Percentiles rank a stretch among this genome's conserved stretches.
These are phyloP conservation scores for Gossypium schwendimanii DNA, from an alignment of 441 rosid genomes.

Conservation along the genomic window DNA sequence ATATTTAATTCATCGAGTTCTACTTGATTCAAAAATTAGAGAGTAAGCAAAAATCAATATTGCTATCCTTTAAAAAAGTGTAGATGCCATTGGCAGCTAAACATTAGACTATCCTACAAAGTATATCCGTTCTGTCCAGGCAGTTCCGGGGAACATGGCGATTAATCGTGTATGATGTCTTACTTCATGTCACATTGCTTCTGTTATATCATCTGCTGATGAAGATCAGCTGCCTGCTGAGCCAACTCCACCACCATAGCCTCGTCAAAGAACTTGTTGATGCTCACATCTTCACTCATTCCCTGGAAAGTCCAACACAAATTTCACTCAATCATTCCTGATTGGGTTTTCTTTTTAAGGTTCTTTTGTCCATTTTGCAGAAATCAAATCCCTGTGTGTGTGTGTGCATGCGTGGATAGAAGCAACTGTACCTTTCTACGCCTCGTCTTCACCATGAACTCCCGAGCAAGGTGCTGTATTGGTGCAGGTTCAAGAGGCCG, in stretches of 20 bases:
- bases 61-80: too few relatives aligned
- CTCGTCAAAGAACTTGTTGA: conserved; percentile 93
- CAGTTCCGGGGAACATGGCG: background rate
- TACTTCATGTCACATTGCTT: background rate
- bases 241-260: conserved; percentile 96
- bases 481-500: conserved; percentile 80
- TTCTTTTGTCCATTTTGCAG: background rate
- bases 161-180: background rate
- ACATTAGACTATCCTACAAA: background rate
- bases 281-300: conserved; percentile 97
- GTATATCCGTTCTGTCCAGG: background rate
- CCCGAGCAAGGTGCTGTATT: conserved; percentile 75
- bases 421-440: conserved; percentile 50
- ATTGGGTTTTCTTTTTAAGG: background rate
- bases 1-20: too few relatives aligned
- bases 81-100: background rate
- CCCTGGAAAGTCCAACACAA: conserved; percentile 37
- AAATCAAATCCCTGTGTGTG: background rate
- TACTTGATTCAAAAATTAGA: too few relatives aligned
- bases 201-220: conserved; percentile 50
- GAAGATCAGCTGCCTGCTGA: conserved; percentile 79
- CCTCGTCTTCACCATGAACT: conserved; percentile 80
- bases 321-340: background rate
- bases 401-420: background rate
- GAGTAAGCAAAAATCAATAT: too few relatives aligned